Percentiles rank a stretch among this genome's conserved stretches.
phyloP scores from a whole-genome alignment of 306 rosid genomes.

The Inga leiocalycina region DNA sequence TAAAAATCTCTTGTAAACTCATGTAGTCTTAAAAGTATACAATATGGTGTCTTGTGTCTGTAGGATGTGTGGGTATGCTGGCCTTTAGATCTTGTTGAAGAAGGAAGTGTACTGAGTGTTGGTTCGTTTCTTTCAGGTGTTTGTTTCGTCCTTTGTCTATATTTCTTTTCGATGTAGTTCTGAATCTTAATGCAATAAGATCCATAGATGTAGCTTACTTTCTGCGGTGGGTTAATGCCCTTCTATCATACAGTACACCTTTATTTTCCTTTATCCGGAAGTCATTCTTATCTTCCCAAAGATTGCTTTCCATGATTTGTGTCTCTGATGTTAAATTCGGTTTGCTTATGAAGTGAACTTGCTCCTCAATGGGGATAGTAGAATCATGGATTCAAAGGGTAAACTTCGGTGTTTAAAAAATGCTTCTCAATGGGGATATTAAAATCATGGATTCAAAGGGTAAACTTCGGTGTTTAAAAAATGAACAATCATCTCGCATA shows the following conservation, averaged over 20 bases:
- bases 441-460: background rate
- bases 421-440: background rate
- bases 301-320: background rate
- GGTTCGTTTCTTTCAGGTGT: background rate
- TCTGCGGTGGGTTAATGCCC: background rate
- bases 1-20: slow-evolving; percentile 20
- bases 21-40: background rate
- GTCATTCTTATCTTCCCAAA: background rate
- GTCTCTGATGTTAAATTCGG: background rate
- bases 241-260: background rate
- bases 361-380: background rate
- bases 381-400: background rate
- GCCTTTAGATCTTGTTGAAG: background rate
- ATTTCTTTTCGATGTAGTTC: slow-evolving; percentile 21
- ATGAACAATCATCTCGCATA: background rate
- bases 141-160: background rate
- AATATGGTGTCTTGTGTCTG: background rate
- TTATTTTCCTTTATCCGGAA: background rate
- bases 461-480: background rate
- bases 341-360: background rate
- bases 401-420: background rate
- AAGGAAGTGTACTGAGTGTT: background rate
- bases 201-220: background rate
- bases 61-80: background rate
- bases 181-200: slow-evolving; percentile 24